These are phyloP conservation scores for Mycena floridula DNA, from an alignment of 768 basidiomycete genomes.

Conservation along the genomic window DNA sequence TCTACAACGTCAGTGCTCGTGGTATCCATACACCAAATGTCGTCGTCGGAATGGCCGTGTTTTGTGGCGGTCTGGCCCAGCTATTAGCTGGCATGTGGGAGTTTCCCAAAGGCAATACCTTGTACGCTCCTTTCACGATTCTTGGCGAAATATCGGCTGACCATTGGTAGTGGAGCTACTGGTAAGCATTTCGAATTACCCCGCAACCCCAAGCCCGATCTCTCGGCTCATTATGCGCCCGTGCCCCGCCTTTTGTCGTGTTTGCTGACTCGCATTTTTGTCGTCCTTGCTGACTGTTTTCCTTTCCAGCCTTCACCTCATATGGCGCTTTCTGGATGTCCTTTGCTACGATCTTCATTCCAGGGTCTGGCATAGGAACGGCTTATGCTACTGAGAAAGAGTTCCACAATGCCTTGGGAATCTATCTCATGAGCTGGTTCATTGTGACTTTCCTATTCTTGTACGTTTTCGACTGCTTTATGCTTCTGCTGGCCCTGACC, in stretches of 20 bases:
- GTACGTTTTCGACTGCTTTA: constrained; percentile 31
- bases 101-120: constrained; percentile 62
- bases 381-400: constrained; percentile 36
- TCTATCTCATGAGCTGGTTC: constrained; percentile 72
- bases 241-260: constrained; percentile 17
- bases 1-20: constrained; percentile 63
- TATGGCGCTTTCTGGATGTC: constrained; percentile 91
- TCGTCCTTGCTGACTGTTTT: not conserved
- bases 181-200: constrained; percentile 61
- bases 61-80: constrained; percentile 80
- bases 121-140: too few species aligned
- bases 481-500: not conserved
- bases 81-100: constrained; percentile 90
- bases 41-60: constrained; percentile 82
- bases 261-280: not conserved
- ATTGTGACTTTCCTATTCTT: constrained; percentile 63
- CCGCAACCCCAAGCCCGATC: too few species aligned
- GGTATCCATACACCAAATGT: constrained; percentile 54
- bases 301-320: constrained; percentile 59
- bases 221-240: too few species aligned
- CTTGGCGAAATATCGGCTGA: too few species aligned
- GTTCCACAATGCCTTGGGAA: constrained; percentile 50
- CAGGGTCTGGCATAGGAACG: constrained; percentile 52
- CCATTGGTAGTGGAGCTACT: constrained; percentile 63
- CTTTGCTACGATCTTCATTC: constrained; percentile 67